Evolutionary conservation across 768 basidiomycete genomes (phyloP).

Genomic region (Cytidiella melzeri): DNA sequence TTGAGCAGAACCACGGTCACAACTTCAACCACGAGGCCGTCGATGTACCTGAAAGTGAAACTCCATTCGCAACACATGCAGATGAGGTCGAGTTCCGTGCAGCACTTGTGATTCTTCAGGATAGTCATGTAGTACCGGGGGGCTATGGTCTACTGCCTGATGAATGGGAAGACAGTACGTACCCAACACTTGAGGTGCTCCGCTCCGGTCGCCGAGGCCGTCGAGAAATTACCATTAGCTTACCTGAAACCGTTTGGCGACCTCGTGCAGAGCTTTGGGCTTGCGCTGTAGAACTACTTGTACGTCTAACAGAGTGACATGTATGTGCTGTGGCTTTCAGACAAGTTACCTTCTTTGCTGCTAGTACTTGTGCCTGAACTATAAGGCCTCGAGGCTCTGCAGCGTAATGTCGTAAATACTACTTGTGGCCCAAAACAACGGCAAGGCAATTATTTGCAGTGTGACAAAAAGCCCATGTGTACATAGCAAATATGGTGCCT

Average conservation of each 20-base stretch:
- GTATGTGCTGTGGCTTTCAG: neutral
- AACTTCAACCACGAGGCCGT: neutral
- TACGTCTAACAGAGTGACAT: neutral
- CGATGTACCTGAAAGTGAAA: neutral
- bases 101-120: neutral
- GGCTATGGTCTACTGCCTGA: slow-evolving; percentile 1
- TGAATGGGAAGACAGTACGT: slow-evolving; percentile 6
- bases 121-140: neutral
- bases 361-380: neutral
- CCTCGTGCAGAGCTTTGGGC: neutral
- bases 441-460: neutral
- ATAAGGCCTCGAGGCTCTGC: neutral
- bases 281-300: neutral
- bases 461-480: neutral
- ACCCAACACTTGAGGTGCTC: slow-evolving; percentile 2
- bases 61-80: neutral
- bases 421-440: neutral
- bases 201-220: neutral
- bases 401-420: too few relatives aligned
- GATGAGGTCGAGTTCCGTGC: neutral
- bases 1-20: neutral
- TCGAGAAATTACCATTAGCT: neutral
- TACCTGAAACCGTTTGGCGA: neutral
- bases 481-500: too few relatives aligned
- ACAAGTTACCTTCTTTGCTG: neutral